Evolutionary conservation across 192 early-diverging fungal species (phyloP).

Genomic region (Podila epigama): DNA sequence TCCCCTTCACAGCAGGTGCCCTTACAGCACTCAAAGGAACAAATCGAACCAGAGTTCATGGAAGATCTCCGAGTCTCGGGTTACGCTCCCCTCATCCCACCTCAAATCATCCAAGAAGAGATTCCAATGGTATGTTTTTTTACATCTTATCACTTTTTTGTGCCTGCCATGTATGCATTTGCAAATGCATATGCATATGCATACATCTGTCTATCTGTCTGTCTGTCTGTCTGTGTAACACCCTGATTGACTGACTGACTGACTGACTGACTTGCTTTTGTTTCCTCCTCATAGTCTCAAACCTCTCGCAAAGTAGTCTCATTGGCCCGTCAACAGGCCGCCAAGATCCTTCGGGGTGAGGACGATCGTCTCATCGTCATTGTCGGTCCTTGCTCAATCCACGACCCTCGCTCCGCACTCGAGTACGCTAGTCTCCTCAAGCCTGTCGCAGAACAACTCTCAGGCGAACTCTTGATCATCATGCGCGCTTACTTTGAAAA

Average conservation of each 20-base stretch:
- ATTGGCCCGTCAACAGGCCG: conserved; percentile 65
- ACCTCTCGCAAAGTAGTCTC: conserved; percentile 53
- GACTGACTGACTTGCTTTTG: background rate
- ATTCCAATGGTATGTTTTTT: conserved; percentile 69
- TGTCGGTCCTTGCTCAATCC: conserved; percentile 97
- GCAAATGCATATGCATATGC: too few species aligned
- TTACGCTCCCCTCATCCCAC: conserved; percentile 92
- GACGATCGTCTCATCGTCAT: conserved; percentile 92
- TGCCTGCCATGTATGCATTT: background rate
- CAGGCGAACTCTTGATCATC: conserved; percentile 84
- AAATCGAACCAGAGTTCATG: conserved; percentile 56
- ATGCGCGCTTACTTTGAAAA: conserved; percentile 99
- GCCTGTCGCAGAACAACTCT: conserved; percentile 61
- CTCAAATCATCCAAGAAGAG: conserved; percentile 90
- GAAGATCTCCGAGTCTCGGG: conserved; percentile 90
- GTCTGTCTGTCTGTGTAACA: background rate
- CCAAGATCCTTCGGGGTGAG: conserved; percentile 75
- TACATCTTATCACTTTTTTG: background rate
- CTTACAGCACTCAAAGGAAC: conserved; percentile 46
- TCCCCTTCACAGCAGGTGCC: conserved; percentile 29
- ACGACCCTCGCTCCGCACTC: conserved; percentile 85
- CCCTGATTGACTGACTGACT: background rate
- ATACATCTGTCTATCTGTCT: background rate
- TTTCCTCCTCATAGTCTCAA: conserved; percentile 25
- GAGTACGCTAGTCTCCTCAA: conserved; percentile 74